Evolutionary conservation across 106 monocot species (phyloP).

Genomic region (Dendrobium catenatum): DNA sequence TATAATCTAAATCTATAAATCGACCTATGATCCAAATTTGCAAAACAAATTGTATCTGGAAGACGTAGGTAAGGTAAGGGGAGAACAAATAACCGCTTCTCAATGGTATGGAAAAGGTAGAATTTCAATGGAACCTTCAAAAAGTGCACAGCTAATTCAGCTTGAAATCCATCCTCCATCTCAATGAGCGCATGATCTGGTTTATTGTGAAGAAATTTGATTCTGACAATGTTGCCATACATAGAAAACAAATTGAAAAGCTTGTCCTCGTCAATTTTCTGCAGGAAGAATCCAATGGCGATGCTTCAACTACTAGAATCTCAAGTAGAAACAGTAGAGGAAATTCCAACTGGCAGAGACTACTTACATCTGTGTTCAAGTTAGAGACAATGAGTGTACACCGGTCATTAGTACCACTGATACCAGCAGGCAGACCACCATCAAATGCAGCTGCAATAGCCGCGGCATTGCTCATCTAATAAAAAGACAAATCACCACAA

Average conservation of each 20-base stretch:
- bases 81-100: no score
- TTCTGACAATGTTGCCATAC: constrained; percentile 88
- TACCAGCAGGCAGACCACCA: constrained; percentile 21
- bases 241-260: constrained; percentile 89
- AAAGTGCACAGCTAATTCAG: constrained; percentile 84
- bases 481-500: background rate
- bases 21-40: no score
- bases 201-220: constrained; percentile 88
- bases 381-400: constrained; percentile 22
- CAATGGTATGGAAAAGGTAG: background rate
- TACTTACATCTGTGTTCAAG: constrained; percentile 19
- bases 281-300: constrained; percentile 4
- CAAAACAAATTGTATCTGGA: no score
- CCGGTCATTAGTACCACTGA: constrained; percentile 15
- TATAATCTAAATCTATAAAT: no score
- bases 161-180: constrained; percentile 95
- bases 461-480: constrained; percentile 14
- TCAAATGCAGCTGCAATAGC: constrained; percentile 23
- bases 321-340: background rate
- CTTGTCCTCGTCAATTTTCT: constrained; percentile 93
- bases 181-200: constrained; percentile 95
- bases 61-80: no score
- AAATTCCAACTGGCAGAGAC: background rate
- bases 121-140: constrained; percentile 44
- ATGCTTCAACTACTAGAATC: background rate